Evolutionary conservation across 2,329 filamentous ascomycete species (phyloP).

Genomic region (Colletotrichum sp.): DNA sequence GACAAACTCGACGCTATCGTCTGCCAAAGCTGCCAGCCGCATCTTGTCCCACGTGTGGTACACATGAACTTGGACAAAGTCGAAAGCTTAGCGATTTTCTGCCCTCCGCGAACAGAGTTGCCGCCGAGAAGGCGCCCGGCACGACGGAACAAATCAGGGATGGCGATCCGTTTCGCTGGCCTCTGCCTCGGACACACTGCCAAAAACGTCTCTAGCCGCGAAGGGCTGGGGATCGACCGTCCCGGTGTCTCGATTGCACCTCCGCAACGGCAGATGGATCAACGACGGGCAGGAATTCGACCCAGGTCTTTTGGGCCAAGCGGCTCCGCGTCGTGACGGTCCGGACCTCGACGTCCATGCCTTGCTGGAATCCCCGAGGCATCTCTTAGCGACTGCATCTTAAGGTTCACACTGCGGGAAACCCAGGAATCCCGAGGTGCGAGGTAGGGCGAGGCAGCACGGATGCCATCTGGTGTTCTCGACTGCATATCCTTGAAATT

Average conservation of each 20-base stretch:
- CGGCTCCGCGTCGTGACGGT: not conserved
- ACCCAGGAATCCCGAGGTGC: not conserved
- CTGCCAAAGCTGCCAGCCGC: not conserved
- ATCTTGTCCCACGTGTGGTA: not conserved
- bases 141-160: not conserved
- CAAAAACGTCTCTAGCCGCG: not conserved
- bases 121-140: not conserved
- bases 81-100: not conserved
- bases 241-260: not conserved
- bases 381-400: not conserved
- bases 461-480: constrained; percentile 8
- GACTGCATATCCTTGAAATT: not conserved
- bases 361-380: not conserved
- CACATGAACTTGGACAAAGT: not conserved
- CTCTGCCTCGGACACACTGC: constrained; percentile 1
- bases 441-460: not conserved
- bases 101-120: not conserved
- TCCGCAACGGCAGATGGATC: not conserved
- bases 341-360: not conserved
- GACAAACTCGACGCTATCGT: not conserved
- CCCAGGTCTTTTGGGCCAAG: not conserved
- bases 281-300: not conserved
- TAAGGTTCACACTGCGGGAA: not conserved
- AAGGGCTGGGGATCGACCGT: not conserved
- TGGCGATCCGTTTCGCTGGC: not conserved